A percentile compares a stretch with the other conserved stretches of the same genome.
These are phyloP conservation scores for Leccinum pellstonianum DNA, from an alignment of 768 basidiomycete species.

Conservation along the genomic window DNA sequence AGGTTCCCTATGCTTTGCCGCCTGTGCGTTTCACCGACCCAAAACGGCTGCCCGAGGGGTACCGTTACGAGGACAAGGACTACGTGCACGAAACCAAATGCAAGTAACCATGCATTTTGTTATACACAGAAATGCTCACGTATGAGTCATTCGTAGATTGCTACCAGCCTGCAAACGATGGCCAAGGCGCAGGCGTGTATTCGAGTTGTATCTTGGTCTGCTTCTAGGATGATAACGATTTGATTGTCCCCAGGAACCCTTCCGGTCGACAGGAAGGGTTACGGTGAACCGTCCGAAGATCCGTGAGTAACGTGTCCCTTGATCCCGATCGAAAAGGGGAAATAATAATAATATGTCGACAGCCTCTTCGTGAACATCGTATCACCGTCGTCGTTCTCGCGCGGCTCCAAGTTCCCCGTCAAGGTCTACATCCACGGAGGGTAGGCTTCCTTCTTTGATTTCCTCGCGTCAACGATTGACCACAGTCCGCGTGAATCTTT, in stretches of 20 bases:
- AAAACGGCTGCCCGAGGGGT: slow-evolving; percentile 48
- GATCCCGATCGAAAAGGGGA: neutral
- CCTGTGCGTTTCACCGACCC: slow-evolving; percentile 67
- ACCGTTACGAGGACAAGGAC: slow-evolving; percentile 57
- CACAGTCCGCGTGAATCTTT: neutral
- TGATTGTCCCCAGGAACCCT: slow-evolving; percentile 37
- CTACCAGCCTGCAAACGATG: slow-evolving; percentile 62
- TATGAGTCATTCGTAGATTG: slow-evolving; percentile 41
- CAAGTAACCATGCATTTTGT: slow-evolving; percentile 30
- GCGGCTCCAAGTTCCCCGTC: slow-evolving; percentile 53
- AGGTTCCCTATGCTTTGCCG: slow-evolving; percentile 71
- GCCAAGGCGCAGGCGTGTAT: slow-evolving; percentile 52
- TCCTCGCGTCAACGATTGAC: neutral
- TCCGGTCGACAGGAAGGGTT: slow-evolving; percentile 60
- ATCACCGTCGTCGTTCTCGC: slow-evolving; percentile 46
- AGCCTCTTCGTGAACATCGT: slow-evolving; percentile 70
- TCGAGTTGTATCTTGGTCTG: neutral
- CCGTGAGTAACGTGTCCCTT: slow-evolving; percentile 39
- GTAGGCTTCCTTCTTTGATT: slow-evolving; percentile 33
- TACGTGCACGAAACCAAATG: slow-evolving; percentile 60
- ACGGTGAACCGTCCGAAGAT: slow-evolving; percentile 68
- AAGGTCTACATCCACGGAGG: slow-evolving; percentile 79
- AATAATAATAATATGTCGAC: neutral
- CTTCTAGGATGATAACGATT: neutral
- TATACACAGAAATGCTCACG: neutral